Percentiles rank a stretch among this genome's conserved stretches.
These are phyloP conservation scores for Colletotrichum filicis DNA, from an alignment of 2,329 filamentous ascomycete species.

Conservation along the genomic window DNA sequence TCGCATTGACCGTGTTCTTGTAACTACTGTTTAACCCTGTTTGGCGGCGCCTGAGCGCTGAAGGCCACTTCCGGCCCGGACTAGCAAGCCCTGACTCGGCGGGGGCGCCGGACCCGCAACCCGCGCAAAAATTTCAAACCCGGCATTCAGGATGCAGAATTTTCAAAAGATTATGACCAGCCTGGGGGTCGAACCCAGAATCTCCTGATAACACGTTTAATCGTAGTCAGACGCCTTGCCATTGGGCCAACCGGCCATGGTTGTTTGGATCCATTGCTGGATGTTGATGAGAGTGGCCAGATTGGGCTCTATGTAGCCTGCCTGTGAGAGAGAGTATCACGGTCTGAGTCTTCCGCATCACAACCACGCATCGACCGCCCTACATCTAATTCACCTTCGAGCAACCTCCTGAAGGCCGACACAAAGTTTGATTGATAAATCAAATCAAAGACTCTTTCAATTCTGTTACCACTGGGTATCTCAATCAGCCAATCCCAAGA, in stretches of 20 bases:
- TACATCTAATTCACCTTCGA: no score
- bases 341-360: no score
- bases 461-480: background rate
- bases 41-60: background rate
- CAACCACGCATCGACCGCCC: no score
- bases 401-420: no score
- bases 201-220: slow-evolving; percentile 21
- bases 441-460: background rate
- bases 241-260: slow-evolving; percentile 46
- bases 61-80: slow-evolving; percentile 16
- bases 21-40: background rate
- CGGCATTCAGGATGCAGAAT: background rate
- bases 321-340: no score
- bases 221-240: slow-evolving; percentile 57
- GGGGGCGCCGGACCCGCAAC: slow-evolving; percentile 17
- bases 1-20: no score
- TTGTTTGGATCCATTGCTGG: slow-evolving; percentile 4
- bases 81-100: slow-evolving; percentile 5
- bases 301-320: no score
- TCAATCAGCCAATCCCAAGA: background rate
- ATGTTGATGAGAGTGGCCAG: accelerated
- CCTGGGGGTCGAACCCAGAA: slow-evolving; percentile 37
- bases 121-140: background rate
- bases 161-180: slow-evolving; percentile 26
- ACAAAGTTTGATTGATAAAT: no score